Evolutionary conservation across 148 eudicot genomes (phyloP).

Genomic region (Amaranthus palmeri): DNA sequence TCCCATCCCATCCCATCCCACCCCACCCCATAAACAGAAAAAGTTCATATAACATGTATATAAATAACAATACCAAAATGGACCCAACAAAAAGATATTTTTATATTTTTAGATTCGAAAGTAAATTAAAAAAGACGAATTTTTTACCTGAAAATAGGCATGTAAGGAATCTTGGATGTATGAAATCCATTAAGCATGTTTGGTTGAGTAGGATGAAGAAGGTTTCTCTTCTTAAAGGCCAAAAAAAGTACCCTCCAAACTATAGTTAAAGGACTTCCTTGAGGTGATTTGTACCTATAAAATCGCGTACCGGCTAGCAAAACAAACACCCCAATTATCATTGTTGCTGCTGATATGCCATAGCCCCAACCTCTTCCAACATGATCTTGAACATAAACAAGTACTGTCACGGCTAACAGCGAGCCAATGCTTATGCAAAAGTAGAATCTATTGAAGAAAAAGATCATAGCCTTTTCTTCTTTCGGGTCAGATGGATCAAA

Average conservation of each 20-base stretch:
- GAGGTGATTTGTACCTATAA: constrained; percentile 70
- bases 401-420: constrained; percentile 75
- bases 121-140: neutral
- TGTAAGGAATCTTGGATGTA: constrained; percentile 44
- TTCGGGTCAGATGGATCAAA: constrained; percentile 71
- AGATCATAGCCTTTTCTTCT: constrained; percentile 81
- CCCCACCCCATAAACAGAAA: no score
- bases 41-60: no score
- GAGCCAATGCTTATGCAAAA: constrained; percentile 84
- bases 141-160: constrained; percentile 56
- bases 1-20: neutral
- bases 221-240: constrained; percentile 69
- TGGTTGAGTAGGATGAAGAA: constrained; percentile 52
- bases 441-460: constrained; percentile 92
- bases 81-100: constrained; percentile 7
- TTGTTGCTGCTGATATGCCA: constrained; percentile 84
- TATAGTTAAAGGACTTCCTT: constrained; percentile 87
- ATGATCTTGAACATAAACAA: constrained; percentile 81
- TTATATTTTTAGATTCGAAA: neutral
- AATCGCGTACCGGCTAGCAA: constrained; percentile 56
- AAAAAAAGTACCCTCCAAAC: constrained; percentile 74
- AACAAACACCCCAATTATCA: constrained; percentile 64
- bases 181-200: constrained; percentile 63
- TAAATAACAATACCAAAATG: neutral
- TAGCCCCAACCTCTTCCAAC: constrained; percentile 92